Percentiles rank a stretch among this genome's conserved stretches.
phyloP scores from a whole-genome alignment of 192 early-diverging fungal species.

The Ambispora gerdemannii region DNA sequence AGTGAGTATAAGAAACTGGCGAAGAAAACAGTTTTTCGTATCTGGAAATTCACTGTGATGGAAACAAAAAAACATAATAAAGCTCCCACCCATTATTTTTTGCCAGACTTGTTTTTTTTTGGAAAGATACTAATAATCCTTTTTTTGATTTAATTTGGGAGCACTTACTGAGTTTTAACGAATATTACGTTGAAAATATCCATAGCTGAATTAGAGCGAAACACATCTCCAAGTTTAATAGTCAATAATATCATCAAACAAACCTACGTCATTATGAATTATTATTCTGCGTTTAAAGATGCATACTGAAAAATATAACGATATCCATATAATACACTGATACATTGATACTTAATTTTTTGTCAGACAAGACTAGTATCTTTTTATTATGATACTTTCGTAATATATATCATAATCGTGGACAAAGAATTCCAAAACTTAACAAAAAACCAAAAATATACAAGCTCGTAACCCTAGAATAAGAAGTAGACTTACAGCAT shows the following conservation, averaged over 20 bases:
- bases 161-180: background rate
- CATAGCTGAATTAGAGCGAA: background rate
- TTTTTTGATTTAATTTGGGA: slow-evolving; percentile 1
- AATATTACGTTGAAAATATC: slow-evolving; percentile 16
- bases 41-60: background rate
- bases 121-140: background rate
- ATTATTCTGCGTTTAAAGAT: background rate
- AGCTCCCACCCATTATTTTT: slow-evolving; percentile 9
- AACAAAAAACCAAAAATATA: slow-evolving; percentile 1
- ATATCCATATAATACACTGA: background rate
- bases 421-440: background rate
- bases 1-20: background rate
- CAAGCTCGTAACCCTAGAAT: background rate
- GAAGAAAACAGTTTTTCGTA: background rate
- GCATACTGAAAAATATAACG: background rate
- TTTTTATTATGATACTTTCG: slow-evolving; percentile 11
- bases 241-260: slow-evolving; percentile 7
- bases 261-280: background rate
- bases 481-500: background rate
- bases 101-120: slow-evolving; percentile 20
- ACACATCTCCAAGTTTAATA: background rate
- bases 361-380: slow-evolving; percentile 6
- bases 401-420: background rate
- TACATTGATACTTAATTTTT: too few species aligned
- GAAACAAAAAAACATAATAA: slow-evolving; percentile 29